Evolutionary conservation across 148 eudicot genomes (phyloP), one percentile per base, ranked within the genome.

Genomic region (Chenopodium album): DNA sequence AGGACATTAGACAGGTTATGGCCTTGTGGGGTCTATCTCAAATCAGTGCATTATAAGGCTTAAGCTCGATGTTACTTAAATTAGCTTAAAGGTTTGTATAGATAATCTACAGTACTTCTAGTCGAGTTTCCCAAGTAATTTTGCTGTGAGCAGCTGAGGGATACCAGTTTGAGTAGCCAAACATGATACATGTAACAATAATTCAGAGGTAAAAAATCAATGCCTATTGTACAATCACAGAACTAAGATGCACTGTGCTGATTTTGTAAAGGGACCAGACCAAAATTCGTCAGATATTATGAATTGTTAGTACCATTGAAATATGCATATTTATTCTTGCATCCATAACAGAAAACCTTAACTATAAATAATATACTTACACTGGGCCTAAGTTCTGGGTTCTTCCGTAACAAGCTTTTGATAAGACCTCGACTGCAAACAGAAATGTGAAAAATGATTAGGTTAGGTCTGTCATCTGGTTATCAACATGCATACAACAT

Each of bases 391-490:
- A 92, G 86, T 83, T 91, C 99, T 50, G 99, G 99, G 80, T 95
- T 95, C 85, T 92, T 95, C 88, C 98, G 86, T 90, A 95, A 91
- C 92, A 95, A 88, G 88, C 97, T 95, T 85, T 95, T 95, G 82
- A 95, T 82, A 56, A 95, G 93, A 76, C 98, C 91, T 71, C 95
- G 97, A 76, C 99, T 95, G 95, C 83, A 86, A 79, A 89, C n/a
- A 84, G 32, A 81, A 82, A 82, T 59, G 17, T 9, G 70, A 50
- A 71, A 78, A 34, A 79, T 32, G 41, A 63, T 81, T 46, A 75
- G 74, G 70, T 75, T 9, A 44, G 13, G 29, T 16, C 29, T 41
- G 23, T 63, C 28, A 80, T 79, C 82, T 75, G 63, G 22, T 75
- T 44, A 31, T 37, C 46, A 14, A 34, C 16, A 64, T 41, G 65